A percentile compares a stretch with the other conserved stretches of the same genome.
Evolutionary conservation across 2,329 filamentous ascomycete species (phyloP).

Genomic region (Fusarium coffeatum): DNA sequence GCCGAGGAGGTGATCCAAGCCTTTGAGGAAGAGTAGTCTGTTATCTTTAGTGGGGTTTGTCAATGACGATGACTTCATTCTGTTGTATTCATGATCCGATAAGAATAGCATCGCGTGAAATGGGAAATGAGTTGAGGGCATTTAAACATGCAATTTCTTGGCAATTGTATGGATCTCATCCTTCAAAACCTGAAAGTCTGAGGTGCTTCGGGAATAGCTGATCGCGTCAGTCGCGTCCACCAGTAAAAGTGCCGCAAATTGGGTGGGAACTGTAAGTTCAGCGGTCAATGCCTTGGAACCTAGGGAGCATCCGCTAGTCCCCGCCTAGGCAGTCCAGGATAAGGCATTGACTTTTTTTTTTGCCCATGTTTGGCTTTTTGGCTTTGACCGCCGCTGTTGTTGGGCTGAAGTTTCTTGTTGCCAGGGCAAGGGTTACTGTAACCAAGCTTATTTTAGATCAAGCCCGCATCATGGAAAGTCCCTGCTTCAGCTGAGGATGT

Average conservation of each 20-base stretch:
- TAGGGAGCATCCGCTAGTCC: constrained; percentile 33
- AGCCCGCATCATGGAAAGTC: constrained; percentile 10
- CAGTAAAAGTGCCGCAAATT: neutral
- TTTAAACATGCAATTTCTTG: neutral
- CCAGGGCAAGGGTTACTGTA: constrained; percentile 22
- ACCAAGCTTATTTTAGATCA: constrained; percentile 25
- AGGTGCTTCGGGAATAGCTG: constrained; percentile 4
- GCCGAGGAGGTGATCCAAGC: constrained; percentile 33
- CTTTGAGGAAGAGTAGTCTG: constrained; percentile 4
- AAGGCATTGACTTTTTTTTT: constrained; percentile 22
- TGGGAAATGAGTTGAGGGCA: neutral
- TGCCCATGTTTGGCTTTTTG: neutral
- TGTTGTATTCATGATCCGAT: neutral
- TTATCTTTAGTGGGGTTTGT: neutral
- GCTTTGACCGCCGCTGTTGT: constrained; percentile 39
- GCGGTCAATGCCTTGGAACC: constrained; percentile 35
- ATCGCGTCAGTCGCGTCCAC: constrained; percentile 16
- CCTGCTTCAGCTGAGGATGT: neutral
- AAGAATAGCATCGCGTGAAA: neutral
- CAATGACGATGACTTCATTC: neutral
- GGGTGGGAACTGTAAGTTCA: constrained; percentile 6
- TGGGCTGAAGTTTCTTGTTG: constrained; percentile 30
- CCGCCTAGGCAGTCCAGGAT: constrained; percentile 17
- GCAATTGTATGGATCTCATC: neutral
- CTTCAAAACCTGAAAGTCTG: neutral